phyloP scores from a whole-genome alignment of 345 rosid species.

The Tarenaya hassleriana region DNA sequence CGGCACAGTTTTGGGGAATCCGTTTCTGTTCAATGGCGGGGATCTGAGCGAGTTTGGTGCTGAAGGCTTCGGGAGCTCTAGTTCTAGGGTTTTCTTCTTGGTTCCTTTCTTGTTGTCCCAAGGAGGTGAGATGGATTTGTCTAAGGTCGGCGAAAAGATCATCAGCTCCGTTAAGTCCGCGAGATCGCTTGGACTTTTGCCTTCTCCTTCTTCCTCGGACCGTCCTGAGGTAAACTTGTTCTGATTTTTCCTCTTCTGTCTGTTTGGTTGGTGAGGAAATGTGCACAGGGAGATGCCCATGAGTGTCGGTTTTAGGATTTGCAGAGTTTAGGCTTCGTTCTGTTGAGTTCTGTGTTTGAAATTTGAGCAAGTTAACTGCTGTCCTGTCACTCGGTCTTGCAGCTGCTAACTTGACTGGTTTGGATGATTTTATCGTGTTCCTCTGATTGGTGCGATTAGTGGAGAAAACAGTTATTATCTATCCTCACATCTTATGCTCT shows the following conservation, averaged over 20 bases:
- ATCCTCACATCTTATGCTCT: no score
- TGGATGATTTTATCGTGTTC: not conserved
- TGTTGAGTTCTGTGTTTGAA: no score
- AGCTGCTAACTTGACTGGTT: not conserved
- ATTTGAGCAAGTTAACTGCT: not conserved
- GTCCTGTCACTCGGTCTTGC: not conserved
- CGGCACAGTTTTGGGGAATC: conserved; percentile 52
- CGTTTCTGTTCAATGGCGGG: conserved; percentile 50
- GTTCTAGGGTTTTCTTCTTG: conserved; percentile 80
- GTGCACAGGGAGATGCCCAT: no score
- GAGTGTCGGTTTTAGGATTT: no score
- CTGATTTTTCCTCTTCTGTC: not conserved
- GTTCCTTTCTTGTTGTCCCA: conserved; percentile 71
- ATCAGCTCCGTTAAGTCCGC: conserved; percentile 93
- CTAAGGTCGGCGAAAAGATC: conserved; percentile 85
- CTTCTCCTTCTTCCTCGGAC: conserved; percentile 49
- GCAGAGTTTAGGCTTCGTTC: no score
- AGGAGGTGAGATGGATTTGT: conserved; percentile 86
- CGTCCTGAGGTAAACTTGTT: conserved; percentile 66
- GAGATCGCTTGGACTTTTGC: conserved; percentile 82
- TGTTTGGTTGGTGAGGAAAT: not conserved
- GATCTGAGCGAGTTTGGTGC: conserved; percentile 50
- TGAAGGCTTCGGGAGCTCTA: conserved; percentile 66
- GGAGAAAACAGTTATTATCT: not conserved
- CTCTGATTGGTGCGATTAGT: not conserved